phyloP scores from a whole-genome alignment of 1,284 basidiomycete genomes.

The Amylostereum areolatum region DNA sequence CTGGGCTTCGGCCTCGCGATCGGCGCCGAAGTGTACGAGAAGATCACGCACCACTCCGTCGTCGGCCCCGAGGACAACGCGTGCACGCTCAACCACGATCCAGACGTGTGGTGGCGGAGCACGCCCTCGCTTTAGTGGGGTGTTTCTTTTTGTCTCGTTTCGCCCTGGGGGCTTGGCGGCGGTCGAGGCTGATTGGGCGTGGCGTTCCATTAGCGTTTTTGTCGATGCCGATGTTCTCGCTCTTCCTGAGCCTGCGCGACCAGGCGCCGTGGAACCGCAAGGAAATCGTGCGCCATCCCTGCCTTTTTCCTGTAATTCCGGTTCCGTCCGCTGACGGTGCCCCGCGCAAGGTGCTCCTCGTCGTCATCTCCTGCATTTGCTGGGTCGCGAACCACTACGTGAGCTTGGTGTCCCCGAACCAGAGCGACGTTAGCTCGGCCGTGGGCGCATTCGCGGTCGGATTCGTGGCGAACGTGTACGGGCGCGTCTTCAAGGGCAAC shows the following conservation, averaged over 20 bases:
- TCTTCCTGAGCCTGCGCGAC: conserved; percentile 72
- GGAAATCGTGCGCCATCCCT: conserved; percentile 50
- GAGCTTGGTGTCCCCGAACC: conserved; percentile 55
- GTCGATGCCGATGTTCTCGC: conserved; percentile 74
- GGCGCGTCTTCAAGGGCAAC: conserved; percentile 73
- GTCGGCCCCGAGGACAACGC: conserved; percentile 53
- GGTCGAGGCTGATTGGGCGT: neutral
- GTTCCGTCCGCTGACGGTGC: conserved; percentile 13
- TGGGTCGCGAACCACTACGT: conserved; percentile 80
- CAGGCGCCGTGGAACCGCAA: conserved; percentile 68
- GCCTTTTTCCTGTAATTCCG: neutral
- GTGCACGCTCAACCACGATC: conserved; percentile 50
- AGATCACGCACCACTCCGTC: conserved; percentile 41
- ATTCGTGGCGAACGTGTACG: conserved; percentile 78
- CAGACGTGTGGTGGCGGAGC: conserved; percentile 54
- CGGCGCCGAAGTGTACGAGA: conserved; percentile 63
- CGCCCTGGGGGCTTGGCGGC: neutral
- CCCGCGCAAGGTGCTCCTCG: conserved; percentile 44
- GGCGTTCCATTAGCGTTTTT: conserved; percentile 52
- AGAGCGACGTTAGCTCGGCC: conserved; percentile 71
- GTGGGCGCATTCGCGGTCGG: conserved; percentile 82
- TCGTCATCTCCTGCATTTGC: conserved; percentile 69
- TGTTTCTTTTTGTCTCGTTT: conserved; percentile 23
- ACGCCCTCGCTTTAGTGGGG: conserved; percentile 53
- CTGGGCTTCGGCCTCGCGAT: conserved; percentile 83